Percentiles rank a stretch among this genome's conserved stretches.
Evolutionary conservation across 106 monocot species (phyloP).

Genomic region (Dioscorea alata): DNA sequence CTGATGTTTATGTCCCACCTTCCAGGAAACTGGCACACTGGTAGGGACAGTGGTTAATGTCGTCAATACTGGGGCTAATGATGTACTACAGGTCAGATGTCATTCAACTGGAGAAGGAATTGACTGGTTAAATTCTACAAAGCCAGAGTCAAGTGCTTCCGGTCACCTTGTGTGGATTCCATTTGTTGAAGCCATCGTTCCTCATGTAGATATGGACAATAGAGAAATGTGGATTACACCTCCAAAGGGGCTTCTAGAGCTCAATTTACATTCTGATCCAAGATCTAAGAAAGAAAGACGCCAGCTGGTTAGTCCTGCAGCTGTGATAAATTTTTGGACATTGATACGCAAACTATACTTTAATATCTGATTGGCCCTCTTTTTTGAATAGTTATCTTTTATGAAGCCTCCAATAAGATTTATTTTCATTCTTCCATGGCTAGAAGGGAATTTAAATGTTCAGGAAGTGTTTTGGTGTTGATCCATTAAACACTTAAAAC

Average conservation of each 20-base stretch:
- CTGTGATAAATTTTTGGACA: background rate
- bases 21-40: conserved; percentile 60
- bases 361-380: too few species aligned
- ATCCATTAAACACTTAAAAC: too few species aligned
- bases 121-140: conserved; percentile 10
- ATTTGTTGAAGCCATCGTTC: conserved; percentile 96
- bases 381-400: too few species aligned
- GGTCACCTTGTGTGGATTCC: conserved; percentile 73
- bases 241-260: conserved; percentile 91
- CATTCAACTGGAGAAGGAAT: conserved; percentile 10
- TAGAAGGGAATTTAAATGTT: too few species aligned
- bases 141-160: conserved; percentile 15
- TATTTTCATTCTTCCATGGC: too few species aligned
- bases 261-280: conserved; percentile 59
- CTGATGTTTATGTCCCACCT: background rate
- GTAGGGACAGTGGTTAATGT: conserved; percentile 73
- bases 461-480: too few species aligned
- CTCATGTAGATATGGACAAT: conserved; percentile 65
- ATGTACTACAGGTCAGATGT: conserved; percentile 71
- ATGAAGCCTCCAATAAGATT: too few species aligned
- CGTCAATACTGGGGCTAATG: conserved; percentile 67
- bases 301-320: conserved; percentile 62
- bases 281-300: conserved; percentile 87
- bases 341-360: too few species aligned
- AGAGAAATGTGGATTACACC: conserved; percentile 88